Evolutionary conservation across 306 rosid species (phyloP).

Genomic region (Lathyrus aphaca): DNA sequence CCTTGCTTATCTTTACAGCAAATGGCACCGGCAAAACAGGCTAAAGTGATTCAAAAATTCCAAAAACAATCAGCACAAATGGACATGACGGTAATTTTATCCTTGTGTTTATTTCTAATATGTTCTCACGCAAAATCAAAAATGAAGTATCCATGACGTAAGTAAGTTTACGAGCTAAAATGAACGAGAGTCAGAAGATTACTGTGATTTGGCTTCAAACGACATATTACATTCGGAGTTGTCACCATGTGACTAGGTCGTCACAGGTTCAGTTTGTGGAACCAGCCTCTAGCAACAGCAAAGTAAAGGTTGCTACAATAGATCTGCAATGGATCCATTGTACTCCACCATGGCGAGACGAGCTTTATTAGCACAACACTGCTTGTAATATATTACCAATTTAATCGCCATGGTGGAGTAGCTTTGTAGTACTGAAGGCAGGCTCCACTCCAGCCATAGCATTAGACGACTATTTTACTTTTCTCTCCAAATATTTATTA

Average conservation of each 20-base stretch:
- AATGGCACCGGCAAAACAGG: constrained; percentile 97
- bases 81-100: constrained; percentile 89
- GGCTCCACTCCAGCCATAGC: background rate
- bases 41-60: constrained; percentile 81
- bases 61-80: constrained; percentile 93
- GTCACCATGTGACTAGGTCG: no score
- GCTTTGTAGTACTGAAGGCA: background rate
- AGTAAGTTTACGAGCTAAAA: background rate
- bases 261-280: no score
- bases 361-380: no score
- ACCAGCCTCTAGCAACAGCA: no score
- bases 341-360: no score
- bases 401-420: no score
- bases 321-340: no score
- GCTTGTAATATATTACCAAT: no score
- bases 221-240: no score
- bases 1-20: constrained; percentile 61
- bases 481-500: background rate
- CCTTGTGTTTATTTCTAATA: constrained; percentile 22
- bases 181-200: background rate
- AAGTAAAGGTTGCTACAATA: no score
- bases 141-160: background rate
- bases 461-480: background rate
- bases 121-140: constrained; percentile 18
- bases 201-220: background rate